phyloP scores from a whole-genome alignment of 2,329 filamentous ascomycete genomes.

The Colletotrichum tamarilloi region DNA sequence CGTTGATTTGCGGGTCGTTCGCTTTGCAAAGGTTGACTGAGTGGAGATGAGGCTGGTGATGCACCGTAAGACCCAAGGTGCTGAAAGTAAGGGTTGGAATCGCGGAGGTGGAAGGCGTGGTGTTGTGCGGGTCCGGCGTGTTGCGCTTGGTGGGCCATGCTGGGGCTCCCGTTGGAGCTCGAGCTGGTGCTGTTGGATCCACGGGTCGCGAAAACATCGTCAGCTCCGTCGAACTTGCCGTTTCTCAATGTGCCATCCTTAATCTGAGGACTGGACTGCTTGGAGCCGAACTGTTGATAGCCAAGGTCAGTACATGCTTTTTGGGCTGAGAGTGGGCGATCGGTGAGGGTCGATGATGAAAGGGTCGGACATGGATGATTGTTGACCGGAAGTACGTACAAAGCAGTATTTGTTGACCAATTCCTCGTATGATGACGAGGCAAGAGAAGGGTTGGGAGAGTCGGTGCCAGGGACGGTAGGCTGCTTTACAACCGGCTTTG shows the following conservation, averaged over 20 bases:
- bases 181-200: constrained; percentile 49
- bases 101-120: constrained; percentile 49
- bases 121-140: constrained; percentile 53
- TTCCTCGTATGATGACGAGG: constrained; percentile 94
- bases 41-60: constrained; percentile 48
- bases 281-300: constrained; percentile 68
- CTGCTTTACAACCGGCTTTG: constrained; percentile 15
- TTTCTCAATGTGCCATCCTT: constrained; percentile 59
- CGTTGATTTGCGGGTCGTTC: constrained; percentile 45
- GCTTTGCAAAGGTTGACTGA: constrained; percentile 39
- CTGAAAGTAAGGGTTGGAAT: constrained; percentile 32
- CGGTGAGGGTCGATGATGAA: constrained; percentile 30
- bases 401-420: constrained; percentile 99
- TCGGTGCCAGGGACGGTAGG: constrained; percentile 55
- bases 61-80: constrained; percentile 44
- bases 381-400: constrained; percentile 78
- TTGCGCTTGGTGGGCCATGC: constrained; percentile 45
- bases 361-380: constrained; percentile 40
- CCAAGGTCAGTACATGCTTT: constrained; percentile 51
- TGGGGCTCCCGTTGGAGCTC: constrained; percentile 52
- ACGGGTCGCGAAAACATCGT: constrained; percentile 47
- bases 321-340: constrained; percentile 37
- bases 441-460: constrained; percentile 68
- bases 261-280: constrained; percentile 62
- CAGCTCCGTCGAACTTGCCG: constrained; percentile 56